phyloP scores from a whole-genome alignment of 2,329 filamentous ascomycete species.

The Septoria petroselini region DNA sequence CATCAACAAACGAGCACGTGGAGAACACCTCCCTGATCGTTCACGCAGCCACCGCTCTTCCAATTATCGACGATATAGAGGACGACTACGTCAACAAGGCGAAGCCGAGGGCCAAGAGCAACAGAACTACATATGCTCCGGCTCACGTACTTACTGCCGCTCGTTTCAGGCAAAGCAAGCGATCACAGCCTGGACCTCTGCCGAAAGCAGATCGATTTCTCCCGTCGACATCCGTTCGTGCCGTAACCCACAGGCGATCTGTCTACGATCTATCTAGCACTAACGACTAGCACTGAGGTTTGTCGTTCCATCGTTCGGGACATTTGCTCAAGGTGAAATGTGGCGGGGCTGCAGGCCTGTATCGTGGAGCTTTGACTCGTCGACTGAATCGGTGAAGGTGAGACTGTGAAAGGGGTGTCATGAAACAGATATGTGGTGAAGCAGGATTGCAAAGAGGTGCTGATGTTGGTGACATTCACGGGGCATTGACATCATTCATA shows the following conservation, averaged over 20 bases:
- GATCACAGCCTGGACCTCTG: not conserved
- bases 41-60: conserved; percentile 16
- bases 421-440: too few species aligned
- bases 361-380: too few species aligned
- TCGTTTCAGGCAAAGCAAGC: not conserved
- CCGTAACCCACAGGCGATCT: not conserved
- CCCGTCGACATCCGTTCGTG: not conserved
- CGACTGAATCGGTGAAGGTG: too few species aligned
- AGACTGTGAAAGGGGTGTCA: too few species aligned
- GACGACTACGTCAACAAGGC: not conserved
- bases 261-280: conserved; percentile 8
- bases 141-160: not conserved
- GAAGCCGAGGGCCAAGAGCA: not conserved
- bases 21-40: conserved; percentile 17
- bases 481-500: conserved; percentile 31
- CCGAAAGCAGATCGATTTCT: conserved; percentile 1
- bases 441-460: too few species aligned
- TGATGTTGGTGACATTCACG: too few species aligned
- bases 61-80: conserved; percentile 11
- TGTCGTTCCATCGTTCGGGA: too few species aligned
- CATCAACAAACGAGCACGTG: not conserved
- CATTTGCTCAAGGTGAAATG: too few species aligned
- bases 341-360: not conserved
- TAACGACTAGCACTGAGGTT: not conserved
- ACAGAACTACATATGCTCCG: not conserved